These are phyloP conservation scores for Cyamopsis tetragonoloba DNA, from an alignment of 306 rosid species.

Conservation along the genomic window DNA sequence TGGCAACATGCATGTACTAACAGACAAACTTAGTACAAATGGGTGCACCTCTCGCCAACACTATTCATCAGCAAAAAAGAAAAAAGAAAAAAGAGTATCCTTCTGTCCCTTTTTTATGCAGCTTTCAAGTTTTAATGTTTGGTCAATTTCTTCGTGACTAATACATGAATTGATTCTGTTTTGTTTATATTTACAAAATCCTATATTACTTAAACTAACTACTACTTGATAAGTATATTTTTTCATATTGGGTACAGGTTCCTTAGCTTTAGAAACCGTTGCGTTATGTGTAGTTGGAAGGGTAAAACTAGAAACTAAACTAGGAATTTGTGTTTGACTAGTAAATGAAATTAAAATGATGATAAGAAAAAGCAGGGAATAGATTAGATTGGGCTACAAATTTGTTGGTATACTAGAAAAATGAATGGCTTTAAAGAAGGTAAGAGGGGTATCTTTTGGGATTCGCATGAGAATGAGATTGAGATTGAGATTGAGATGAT, in stretches of 20 bases:
- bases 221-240: too few species aligned
- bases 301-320: neutral
- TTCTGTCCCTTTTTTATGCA: neutral
- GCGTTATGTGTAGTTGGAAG: neutral
- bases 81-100: neutral
- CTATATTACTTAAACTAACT: too few species aligned
- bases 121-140: neutral
- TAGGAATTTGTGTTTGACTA: neutral
- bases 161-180: neutral
- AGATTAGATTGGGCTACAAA: neutral
- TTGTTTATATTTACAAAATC: too few species aligned
- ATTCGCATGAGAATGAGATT: conserved; percentile 18
- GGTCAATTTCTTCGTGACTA: neutral
- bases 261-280: neutral
- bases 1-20: neutral
- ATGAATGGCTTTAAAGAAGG: conserved; percentile 6
- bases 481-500: conserved; percentile 15
- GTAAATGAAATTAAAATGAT: too few species aligned
- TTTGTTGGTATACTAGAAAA: conserved; percentile 24
- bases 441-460: conserved; percentile 28
- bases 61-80: too few species aligned
- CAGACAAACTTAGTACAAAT: neutral
- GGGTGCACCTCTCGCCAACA: neutral
- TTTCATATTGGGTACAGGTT: neutral
- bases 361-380: too few species aligned